Base-by-base conservation (phyloP, 179 eudicot species). In the Amaranthus tricolor region DNA sequence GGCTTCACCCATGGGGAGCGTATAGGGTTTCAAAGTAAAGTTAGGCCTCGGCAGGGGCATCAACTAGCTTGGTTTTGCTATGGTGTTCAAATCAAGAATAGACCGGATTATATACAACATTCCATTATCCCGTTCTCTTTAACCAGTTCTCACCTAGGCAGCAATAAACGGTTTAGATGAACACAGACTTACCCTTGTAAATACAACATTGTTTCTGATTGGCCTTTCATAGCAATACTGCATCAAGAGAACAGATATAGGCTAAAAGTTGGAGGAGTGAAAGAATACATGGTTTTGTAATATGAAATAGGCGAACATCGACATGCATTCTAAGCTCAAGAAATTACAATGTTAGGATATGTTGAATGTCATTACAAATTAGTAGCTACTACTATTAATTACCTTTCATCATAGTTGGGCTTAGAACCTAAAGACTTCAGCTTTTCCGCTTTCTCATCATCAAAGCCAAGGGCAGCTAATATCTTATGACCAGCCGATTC, bases 401-500 rank as follows among this genome's bases (percentile, higher is more conserved):
- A 86, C 56, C 76, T 76, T 65, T 86, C 87, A 70, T 63, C 74
- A 77, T 76, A 81, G 9, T 88, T 87, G 66, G 88, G 84, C 81
- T 82, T 77, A 70, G 88, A 86, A 63, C 92, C 80, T 62, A 85
- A 51, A 61, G 84, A 77, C 74, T 76, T 78, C 50, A 93, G 86
- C 84, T 87, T 84, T 70, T 90, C 76, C 20, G 95, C 95, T 78
- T 90, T 90, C 62, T 89, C 93, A 40, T 89, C 88, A 44, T 90
- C 87, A 77, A 92, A 94, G 58, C 98, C 98, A 65, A 90, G 83
- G 70, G 80, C 49, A 68, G 88, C 86, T 88, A 94, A 73, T 78
- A 92, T 79, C 76, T 79, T 88, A 74, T 94, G 90, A 53, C 91
- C 98, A 1, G 93, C 93, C 49, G 90, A 88, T 64, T 88, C 96